Conservation (phyloP, 345 rosid genomes). For the Chamaenerion angustifolium region DNA sequence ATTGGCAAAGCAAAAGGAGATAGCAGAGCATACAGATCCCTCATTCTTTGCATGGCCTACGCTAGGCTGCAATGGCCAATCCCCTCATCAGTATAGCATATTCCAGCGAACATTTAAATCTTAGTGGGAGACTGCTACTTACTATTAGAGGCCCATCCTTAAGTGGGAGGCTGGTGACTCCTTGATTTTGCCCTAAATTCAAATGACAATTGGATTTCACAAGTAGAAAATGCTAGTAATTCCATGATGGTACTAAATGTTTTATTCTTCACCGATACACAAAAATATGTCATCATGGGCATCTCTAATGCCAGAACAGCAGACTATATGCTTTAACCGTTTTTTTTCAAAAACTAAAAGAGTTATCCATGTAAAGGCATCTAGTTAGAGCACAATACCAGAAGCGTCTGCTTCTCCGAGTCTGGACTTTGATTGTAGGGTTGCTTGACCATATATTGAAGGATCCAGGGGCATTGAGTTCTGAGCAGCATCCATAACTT, state of each 20-base stretch:
- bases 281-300: too few relatives aligned
- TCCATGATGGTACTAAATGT: too few relatives aligned
- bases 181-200: conserved; percentile 33
- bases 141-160: conserved; percentile 64
- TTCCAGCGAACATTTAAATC: conserved; percentile 4
- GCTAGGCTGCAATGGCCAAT: conserved; percentile 38
- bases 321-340: not conserved
- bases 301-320: too few relatives aligned
- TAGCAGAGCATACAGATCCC: conserved; percentile 42
- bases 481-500: conserved; percentile 31
- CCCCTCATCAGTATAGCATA: conserved; percentile 9
- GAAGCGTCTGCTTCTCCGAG: conserved; percentile 37
- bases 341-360: too few relatives aligned
- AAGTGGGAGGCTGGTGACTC: conserved; percentile 42
- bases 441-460: conserved; percentile 44
- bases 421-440: conserved; percentile 44
- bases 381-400: conserved; percentile 16
- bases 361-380: not conserved
- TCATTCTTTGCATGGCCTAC: conserved; percentile 36
- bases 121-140: conserved; percentile 15
- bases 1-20: not conserved
- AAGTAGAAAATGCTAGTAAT: not conserved
- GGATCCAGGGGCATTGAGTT: conserved; percentile 36
- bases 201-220: not conserved
- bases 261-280: too few relatives aligned